Evolutionary conservation across 2,329 filamentous ascomycete species (phyloP).

Genomic region (Pyricularia pennisetigena): DNA sequence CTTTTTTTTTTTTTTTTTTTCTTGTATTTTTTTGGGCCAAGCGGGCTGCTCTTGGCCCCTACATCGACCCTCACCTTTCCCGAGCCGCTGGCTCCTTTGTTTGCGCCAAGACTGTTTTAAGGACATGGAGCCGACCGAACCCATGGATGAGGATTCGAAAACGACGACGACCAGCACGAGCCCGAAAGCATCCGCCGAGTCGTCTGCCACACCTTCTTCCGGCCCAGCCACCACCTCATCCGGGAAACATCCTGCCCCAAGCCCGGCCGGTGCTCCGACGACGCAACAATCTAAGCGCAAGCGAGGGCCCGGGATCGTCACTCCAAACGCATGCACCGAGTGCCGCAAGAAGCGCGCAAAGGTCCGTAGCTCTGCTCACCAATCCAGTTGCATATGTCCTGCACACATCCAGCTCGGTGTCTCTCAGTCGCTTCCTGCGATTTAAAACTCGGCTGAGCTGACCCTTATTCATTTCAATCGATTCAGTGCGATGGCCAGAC

Average conservation of each 20-base stretch:
- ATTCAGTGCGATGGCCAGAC: conserved; percentile 47
- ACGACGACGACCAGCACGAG: conserved; percentile 1
- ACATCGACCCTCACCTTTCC: not conserved
- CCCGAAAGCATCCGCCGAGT: conserved; percentile 2
- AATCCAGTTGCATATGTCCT: conserved; percentile 6
- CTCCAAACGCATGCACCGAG: conserved; percentile 51
- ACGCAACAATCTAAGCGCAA: conserved; percentile 34
- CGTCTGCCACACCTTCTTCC: conserved; percentile 2
- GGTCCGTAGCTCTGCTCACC: conserved; percentile 21
- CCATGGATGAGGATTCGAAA: not conserved
- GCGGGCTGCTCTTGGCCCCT: not conserved
- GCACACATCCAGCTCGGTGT: not conserved
- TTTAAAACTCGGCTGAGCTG: not conserved
- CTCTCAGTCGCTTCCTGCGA: not conserved
- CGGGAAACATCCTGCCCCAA: conserved; percentile 2
- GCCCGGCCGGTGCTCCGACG: not conserved
- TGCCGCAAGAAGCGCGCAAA: conserved; percentile 54
- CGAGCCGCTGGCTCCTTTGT: not conserved
- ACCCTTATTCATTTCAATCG: not conserved
- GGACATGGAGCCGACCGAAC: not conserved
- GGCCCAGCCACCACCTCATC: not conserved
- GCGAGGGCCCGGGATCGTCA: conserved; percentile 45
- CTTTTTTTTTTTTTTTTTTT: not conserved
- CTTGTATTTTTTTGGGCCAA: not conserved
- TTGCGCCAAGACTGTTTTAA: not conserved